These are phyloP conservation scores for Lasiosphaeris hirsuta DNA, from an alignment of 495 filamentous ascomycete genomes.

Conservation along the genomic window DNA sequence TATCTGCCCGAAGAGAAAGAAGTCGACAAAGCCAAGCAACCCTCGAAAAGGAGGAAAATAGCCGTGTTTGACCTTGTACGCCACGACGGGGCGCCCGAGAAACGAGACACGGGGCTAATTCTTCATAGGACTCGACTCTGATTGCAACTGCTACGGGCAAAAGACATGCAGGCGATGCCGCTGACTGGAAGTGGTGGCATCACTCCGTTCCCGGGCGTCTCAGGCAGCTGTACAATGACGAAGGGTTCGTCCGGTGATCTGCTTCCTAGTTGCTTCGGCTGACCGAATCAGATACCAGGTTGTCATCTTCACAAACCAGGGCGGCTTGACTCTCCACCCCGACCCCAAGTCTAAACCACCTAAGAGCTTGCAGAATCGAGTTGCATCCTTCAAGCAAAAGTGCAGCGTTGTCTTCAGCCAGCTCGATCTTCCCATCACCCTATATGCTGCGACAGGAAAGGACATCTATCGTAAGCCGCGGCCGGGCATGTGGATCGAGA, in stretches of 20 bases:
- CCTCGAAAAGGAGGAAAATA: slow-evolving; percentile 55
- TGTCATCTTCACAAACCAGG: slow-evolving; percentile 85
- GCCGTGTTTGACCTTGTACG: slow-evolving; percentile 89
- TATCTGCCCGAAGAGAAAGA: slow-evolving; percentile 47
- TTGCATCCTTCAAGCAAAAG: slow-evolving; percentile 76
- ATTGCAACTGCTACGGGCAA: slow-evolving; percentile 79
- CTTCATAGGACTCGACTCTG: slow-evolving; percentile 75
- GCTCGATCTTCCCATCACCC: slow-evolving; percentile 70
- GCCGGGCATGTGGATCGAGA: slow-evolving; percentile 83
- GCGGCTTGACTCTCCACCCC: slow-evolving; percentile 67
- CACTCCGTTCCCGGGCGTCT: slow-evolving; percentile 61
- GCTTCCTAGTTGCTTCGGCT: not conserved
- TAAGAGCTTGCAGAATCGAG: slow-evolving; percentile 57
- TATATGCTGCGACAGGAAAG: slow-evolving; percentile 81
- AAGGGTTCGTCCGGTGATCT: slow-evolving; percentile 53
- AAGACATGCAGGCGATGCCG: slow-evolving; percentile 61
- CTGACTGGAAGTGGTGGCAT: slow-evolving; percentile 97
- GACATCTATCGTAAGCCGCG: slow-evolving; percentile 86
- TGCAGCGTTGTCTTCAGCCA: slow-evolving; percentile 62
- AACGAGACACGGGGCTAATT: slow-evolving; percentile 4
- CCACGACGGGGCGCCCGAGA: slow-evolving; percentile 3
- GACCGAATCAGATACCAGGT: slow-evolving; percentile 61
- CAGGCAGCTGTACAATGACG: slow-evolving; percentile 56
- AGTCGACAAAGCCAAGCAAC: slow-evolving; percentile 20
- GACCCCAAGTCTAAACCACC: slow-evolving; percentile 61